Percentiles rank a stretch among this genome's conserved stretches.
These are phyloP conservation scores for Lanmaoa rubissima DNA, from an alignment of 768 basidiomycete genomes.

Conservation along the genomic window DNA sequence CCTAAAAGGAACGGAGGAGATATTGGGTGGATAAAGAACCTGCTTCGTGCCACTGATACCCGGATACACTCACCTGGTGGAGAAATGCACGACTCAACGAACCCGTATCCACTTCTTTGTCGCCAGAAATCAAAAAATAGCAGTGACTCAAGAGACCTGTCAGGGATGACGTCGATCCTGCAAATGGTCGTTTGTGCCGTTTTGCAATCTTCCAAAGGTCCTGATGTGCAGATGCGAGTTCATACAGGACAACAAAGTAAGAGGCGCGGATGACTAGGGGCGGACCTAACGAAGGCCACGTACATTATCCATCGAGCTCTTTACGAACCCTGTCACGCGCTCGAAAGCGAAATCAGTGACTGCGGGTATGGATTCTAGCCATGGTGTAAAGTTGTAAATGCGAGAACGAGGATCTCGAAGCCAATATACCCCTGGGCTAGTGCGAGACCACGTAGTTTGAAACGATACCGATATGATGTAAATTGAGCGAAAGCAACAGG, in stretches of 20 bases:
- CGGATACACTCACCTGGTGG: slow-evolving; percentile 45
- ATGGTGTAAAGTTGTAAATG: slow-evolving; percentile 80
- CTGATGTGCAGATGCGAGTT: slow-evolving; percentile 33
- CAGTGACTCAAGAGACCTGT: slow-evolving; percentile 82
- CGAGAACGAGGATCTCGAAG: slow-evolving; percentile 81
- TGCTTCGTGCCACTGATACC: background rate
- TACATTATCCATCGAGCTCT: slow-evolving; percentile 75
- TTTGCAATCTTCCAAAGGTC: slow-evolving; percentile 64
- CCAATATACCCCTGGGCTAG: slow-evolving; percentile 87
- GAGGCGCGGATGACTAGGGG: background rate
- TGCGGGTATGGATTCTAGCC: slow-evolving; percentile 69
- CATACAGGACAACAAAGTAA: background rate
- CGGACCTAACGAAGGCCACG: slow-evolving; percentile 12
- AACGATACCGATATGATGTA: background rate
- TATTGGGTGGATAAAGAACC: background rate
- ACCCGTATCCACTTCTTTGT: slow-evolving; percentile 61
- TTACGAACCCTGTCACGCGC: slow-evolving; percentile 67
- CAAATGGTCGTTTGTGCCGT: slow-evolving; percentile 57
- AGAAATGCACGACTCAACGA: slow-evolving; percentile 60
- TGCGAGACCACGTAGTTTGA: background rate
- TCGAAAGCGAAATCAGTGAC: slow-evolving; percentile 86
- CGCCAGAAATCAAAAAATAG: slow-evolving; percentile 81
- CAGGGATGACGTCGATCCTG: slow-evolving; percentile 88
- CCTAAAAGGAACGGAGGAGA: background rate
- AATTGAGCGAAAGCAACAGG: background rate